Percentiles rank a stretch among this genome's conserved stretches.
These are phyloP conservation scores for Bipolaris gigantea DNA, from an alignment of 2,329 filamentous ascomycete species.

Conservation along the genomic window DNA sequence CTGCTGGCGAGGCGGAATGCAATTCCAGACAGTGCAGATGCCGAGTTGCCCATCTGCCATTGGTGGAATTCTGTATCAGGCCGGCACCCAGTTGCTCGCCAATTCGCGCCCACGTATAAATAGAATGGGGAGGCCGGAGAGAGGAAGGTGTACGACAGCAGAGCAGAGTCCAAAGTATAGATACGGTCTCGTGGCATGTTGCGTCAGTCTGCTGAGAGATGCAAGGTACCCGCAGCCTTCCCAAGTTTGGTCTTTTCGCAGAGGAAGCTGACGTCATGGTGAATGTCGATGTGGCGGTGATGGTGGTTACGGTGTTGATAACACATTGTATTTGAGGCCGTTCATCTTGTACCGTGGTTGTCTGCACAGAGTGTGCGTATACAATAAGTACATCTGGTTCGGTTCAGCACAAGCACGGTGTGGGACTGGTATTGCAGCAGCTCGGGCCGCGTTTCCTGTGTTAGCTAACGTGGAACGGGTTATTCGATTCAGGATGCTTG, in stretches of 20 bases:
- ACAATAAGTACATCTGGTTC: no score
- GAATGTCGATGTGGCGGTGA: not conserved
- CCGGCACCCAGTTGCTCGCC: not conserved
- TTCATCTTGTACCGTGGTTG: no score
- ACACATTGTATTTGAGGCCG: not conserved
- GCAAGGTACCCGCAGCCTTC: constrained; percentile 1
- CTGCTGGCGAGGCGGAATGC: not conserved
- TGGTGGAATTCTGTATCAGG: not conserved
- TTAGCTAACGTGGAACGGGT: no score
- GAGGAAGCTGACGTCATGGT: constrained; percentile 5
- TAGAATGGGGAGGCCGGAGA: not conserved
- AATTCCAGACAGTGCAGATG: not conserved
- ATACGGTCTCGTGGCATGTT: not conserved
- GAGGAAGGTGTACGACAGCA: not conserved
- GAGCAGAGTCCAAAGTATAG: no score
- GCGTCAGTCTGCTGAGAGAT: not conserved
- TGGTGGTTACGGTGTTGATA: not conserved
- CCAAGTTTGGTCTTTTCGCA: not conserved
- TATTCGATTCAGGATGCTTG: not conserved
- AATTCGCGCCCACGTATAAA: not conserved
- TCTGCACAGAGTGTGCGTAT: no score
- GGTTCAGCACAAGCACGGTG: no score
- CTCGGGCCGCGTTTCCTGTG: no score
- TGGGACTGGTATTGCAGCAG: no score
- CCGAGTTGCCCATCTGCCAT: not conserved